phyloP scores from a whole-genome alignment of 116 monocot species.

The Papilionanthe hybrid region DNA sequence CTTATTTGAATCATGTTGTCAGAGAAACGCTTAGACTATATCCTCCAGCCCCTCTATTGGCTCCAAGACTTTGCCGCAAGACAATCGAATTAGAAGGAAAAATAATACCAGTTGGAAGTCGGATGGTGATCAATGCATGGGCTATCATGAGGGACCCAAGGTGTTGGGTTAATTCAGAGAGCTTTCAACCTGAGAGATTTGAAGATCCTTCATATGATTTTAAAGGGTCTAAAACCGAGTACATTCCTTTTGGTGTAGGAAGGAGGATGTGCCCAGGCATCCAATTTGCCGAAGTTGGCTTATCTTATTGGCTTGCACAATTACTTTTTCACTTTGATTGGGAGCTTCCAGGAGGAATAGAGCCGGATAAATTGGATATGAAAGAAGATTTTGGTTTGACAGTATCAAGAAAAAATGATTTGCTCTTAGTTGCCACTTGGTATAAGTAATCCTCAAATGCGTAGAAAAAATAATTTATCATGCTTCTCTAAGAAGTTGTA shows the following conservation, averaged over 20 bases:
- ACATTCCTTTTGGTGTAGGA: neutral
- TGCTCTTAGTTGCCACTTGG: too few relatives aligned
- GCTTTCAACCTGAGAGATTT: too few relatives aligned
- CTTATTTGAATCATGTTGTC: neutral
- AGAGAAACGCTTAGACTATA: conserved; percentile 3
- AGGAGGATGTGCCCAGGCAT: conserved; percentile 2
- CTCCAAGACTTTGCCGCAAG: neutral
- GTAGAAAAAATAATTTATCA: too few relatives aligned
- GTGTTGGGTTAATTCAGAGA: too few relatives aligned
- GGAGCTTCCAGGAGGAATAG: neutral
- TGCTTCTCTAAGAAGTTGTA: too few relatives aligned
- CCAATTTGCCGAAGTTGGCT: neutral
- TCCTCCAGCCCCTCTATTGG: neutral
- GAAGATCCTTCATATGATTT: too few relatives aligned
- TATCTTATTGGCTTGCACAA: neutral
- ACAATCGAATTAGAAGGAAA: conserved; percentile 8
- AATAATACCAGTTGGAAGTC: conserved; percentile 9
- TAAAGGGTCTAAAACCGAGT: too few relatives aligned
- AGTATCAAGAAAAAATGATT: too few relatives aligned
- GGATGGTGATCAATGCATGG: conserved; percentile 20
- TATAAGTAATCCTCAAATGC: too few relatives aligned
- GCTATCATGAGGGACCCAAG: too few relatives aligned
- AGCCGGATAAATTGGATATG: neutral
- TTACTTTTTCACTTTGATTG: neutral
- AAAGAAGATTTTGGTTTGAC: too few relatives aligned